Evolutionary conservation across 768 basidiomycete genomes (phyloP).

Genomic region (Favolaschia claudopus): DNA sequence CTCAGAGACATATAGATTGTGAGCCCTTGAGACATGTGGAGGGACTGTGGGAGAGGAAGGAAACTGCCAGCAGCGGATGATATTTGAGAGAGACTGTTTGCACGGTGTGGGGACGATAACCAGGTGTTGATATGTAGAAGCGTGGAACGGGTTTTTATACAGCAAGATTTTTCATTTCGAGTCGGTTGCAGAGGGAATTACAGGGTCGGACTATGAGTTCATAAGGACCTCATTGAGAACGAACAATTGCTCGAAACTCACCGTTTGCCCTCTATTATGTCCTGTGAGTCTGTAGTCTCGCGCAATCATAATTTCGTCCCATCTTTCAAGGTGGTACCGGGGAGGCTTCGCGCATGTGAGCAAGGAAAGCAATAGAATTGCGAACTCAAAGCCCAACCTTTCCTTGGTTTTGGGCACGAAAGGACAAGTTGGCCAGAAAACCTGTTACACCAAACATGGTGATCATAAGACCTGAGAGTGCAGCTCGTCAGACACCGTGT

Average conservation of each 20-base stretch:
- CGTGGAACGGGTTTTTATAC: background rate
- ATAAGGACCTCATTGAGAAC: background rate
- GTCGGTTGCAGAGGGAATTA: slow-evolving; percentile 12
- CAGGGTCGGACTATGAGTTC: slow-evolving; percentile 20
- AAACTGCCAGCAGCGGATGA: too few relatives aligned
- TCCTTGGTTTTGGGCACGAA: slow-evolving; percentile 85
- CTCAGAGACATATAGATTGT: too few relatives aligned
- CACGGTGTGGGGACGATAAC: too few relatives aligned
- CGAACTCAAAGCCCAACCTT: slow-evolving; percentile 62
- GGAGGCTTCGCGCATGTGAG: slow-evolving; percentile 60
- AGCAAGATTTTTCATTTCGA: slow-evolving; percentile 3
- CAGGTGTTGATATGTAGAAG: background rate
- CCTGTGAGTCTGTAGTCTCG: slow-evolving; percentile 90
- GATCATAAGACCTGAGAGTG: slow-evolving; percentile 73
- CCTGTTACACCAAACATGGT: slow-evolving; percentile 92
- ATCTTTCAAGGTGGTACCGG: slow-evolving; percentile 84
- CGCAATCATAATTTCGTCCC: slow-evolving; percentile 98
- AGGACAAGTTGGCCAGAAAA: slow-evolving; percentile 82
- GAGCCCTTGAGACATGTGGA: too few relatives aligned
- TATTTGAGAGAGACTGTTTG: too few relatives aligned
- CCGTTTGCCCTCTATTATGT: slow-evolving; percentile 84
- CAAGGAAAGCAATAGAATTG: background rate
- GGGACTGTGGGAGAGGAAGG: too few relatives aligned
- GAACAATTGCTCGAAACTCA: slow-evolving; percentile 48
- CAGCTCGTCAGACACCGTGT: slow-evolving; percentile 17